Evolutionary conservation across 805 yeast genomes (phyloP), one percentile per base, ranked within the genome.

Genomic region (Yueomyces sinensis): DNA sequence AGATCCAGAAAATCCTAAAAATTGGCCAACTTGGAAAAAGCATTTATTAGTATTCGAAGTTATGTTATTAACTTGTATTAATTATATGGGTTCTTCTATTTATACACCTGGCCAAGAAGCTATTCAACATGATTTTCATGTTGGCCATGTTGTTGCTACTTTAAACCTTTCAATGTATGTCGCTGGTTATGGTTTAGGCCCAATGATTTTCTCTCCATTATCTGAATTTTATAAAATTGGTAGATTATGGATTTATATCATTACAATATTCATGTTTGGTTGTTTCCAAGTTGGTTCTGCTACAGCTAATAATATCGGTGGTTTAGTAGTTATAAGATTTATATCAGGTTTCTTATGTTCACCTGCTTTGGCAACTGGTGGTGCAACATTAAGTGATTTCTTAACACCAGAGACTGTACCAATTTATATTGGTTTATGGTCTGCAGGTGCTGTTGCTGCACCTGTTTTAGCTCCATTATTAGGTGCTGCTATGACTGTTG

Each of bases 181-280:
- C 5, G 43, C 73, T 20, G 82, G 80, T 9, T 74, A 75, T 45
- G 81, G 76, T 34, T 33, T 72, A 15, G 79, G 79, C 1, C 79
- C 79, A 2, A 58, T 74, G 59, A 41, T 72, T 2, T 68, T 72
- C 35, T 67, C 77, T 0, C 81, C 82, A 3, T 42, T 75, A 40
- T 66, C 76, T 13, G 82, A 75, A 47, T 61, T 69, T 32, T 68
- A 74, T 3, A 47, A 52, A 3, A 49, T 70, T 32, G 81, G 81
- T 13, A 62, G 80, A 40, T 69, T 68, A 36, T 56, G 63, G 22
- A 62, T 71, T 29, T 74, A 72, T 40, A 56, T 65, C 23, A 32
- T 54, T 16, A 61, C 78, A 3, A 51, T 72, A 27, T 54, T 70
- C 36, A 30, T 71, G 2, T 75, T 71, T 41, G 48, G 61, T 35